Evolutionary conservation across 768 basidiomycete genomes (phyloP), one percentile per base, ranked within the genome.

Genomic region (Gautieria morchelliformis): DNA sequence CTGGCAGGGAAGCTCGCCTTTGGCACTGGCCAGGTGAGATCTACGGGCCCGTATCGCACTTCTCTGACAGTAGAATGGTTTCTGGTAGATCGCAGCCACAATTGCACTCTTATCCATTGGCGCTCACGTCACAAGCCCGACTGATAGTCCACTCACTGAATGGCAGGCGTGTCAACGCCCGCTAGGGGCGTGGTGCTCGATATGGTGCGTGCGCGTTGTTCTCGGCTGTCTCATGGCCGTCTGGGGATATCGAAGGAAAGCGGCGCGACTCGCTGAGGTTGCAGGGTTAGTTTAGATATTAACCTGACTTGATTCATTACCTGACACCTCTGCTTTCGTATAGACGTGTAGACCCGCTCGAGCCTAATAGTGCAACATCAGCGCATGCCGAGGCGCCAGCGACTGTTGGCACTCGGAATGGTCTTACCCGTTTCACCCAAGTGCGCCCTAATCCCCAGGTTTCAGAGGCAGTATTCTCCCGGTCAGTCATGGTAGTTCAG

Each of bases 141-240:
- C 68, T 0, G 48, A 72, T 39, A 65, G 68, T 2, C 60, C 56
- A 4, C 53, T 71, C 41, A 76, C 73, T 49, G 85, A 88, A 69
- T 85, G 85, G 74, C 62, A 69, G 24, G 82, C 83, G 0, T 88
- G 86, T 61, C 74, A 74, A 45, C 75, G 80, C 17, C 85, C 86
- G 8, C 67, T 88, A 24, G 86, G 87, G 6, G 69, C 74, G 2
- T 88, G 85, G 86, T 78, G 83, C 52, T 73, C 75, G 37, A 70
- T 88, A 5, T 88, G 86, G 86, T 66, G 83, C 24, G 70, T 75
- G 19, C 74, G 83, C 52, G 78, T 78, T 1, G 65, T 72, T 11
- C 63, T 85, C 37, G 78, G 80, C 9, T 71, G 74, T 39, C 62
- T 64, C 27, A 63, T 86, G 52, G 72, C 79, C 1, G 75, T 76